phyloP scores from a whole-genome alignment of 345 rosid genomes.

The Psidium friedrichsthalianum region DNA sequence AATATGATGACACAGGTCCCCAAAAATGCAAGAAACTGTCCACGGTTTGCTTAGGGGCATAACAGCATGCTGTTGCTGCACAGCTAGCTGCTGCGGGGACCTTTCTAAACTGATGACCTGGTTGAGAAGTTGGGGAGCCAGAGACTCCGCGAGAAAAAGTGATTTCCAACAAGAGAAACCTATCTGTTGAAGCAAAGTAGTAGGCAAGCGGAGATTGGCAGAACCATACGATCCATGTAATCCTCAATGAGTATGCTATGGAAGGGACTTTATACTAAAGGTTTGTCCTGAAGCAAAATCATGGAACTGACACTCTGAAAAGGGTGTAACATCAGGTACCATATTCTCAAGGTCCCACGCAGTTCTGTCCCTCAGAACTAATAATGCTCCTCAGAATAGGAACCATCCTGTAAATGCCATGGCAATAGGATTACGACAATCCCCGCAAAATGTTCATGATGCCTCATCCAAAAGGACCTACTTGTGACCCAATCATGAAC shows the following conservation, averaged over 20 bases:
- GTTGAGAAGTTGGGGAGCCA: neutral
- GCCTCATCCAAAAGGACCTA: neutral
- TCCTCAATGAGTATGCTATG: neutral
- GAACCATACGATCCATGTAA: neutral
- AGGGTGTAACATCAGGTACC: neutral
- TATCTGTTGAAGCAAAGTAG: neutral
- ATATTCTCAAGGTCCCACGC: neutral
- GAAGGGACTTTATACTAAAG: neutral
- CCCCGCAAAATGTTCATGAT: neutral
- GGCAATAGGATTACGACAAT: neutral
- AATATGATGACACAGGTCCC: neutral
- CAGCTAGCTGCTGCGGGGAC: neutral
- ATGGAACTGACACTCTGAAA: neutral
- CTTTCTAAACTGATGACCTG: neutral
- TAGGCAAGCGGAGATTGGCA: neutral
- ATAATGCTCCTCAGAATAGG: too few relatives aligned
- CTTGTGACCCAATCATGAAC: neutral
- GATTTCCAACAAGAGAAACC: neutral
- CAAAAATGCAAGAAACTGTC: neutral
- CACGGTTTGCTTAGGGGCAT: neutral
- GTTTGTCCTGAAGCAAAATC: neutral
- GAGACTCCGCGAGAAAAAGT: neutral
- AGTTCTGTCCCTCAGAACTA: neutral
- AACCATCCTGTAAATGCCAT: neutral
- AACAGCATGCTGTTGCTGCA: neutral